Evolutionary conservation across 179 eudicot genomes (phyloP).

Genomic region (Monotropa hypopitys): DNA sequence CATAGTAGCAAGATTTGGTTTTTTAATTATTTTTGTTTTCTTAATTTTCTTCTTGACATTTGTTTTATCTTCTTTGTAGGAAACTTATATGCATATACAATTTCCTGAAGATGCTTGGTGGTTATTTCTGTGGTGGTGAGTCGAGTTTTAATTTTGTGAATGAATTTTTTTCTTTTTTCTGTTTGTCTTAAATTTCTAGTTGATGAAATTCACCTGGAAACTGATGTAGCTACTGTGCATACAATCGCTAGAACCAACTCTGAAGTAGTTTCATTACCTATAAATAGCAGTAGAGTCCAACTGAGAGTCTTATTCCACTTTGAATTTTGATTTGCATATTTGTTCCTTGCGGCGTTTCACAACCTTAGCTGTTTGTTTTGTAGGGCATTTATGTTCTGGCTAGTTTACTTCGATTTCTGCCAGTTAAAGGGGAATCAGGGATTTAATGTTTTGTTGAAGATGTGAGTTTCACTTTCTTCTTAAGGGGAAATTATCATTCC

Average conservation of each 20-base stretch:
- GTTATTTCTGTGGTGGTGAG: conserved; percentile 34
- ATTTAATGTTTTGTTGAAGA: conserved; percentile 11
- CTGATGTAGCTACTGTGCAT: neutral
- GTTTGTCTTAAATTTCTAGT: neutral
- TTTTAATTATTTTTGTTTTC: neutral
- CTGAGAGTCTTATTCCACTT: neutral
- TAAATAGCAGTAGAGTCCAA: neutral
- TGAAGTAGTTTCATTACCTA: neutral
- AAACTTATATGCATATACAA: conserved; percentile 50
- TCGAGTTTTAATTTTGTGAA: neutral
- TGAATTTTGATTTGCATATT: neutral
- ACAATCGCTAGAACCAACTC: neutral
- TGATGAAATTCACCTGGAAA: neutral
- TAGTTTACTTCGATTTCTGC: conserved; percentile 12
- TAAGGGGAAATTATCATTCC: neutral
- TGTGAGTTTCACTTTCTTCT: conserved; percentile 14
- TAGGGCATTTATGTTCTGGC: conserved; percentile 12
- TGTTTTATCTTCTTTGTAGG: conserved; percentile 33
- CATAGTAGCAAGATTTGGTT: neutral
- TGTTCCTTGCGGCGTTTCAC: neutral
- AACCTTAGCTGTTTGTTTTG: neutral
- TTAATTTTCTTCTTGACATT: neutral
- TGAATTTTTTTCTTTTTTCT: neutral
- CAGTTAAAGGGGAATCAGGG: conserved; percentile 18
- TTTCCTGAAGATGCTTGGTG: conserved; percentile 34